phyloP scores from a whole-genome alignment of 1,284 basidiomycete genomes.

The Puccinia hordei region DNA sequence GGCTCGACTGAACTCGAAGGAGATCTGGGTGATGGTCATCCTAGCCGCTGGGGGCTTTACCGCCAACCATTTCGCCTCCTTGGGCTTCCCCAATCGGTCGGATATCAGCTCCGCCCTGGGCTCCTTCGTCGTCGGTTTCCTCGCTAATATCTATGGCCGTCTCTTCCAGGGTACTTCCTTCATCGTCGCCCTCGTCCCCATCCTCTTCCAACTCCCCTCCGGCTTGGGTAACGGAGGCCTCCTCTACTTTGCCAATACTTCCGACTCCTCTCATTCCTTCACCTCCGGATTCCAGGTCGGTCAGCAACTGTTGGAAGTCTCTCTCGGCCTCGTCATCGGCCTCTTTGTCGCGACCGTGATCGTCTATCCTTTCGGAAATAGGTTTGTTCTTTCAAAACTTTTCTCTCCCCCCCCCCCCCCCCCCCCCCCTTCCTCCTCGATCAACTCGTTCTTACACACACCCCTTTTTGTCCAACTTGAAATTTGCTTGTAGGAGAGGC shows the following conservation, averaged over 20 bases:
- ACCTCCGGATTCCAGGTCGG: conserved; percentile 35
- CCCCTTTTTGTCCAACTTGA: conserved; percentile 47
- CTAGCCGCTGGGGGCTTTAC: conserved; percentile 76
- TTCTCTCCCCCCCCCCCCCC: too few species aligned
- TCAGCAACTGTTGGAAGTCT: conserved; percentile 66
- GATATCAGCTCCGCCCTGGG: conserved; percentile 66
- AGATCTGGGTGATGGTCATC: conserved; percentile 69
- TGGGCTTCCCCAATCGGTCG: conserved; percentile 70
- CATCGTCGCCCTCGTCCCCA: conserved; percentile 69
- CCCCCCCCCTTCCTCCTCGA: neutral
- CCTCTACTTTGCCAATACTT: conserved; percentile 41
- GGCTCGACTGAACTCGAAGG: conserved; percentile 71
- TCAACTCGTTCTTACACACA: conserved; percentile 35
- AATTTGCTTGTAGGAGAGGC: conserved; percentile 52
- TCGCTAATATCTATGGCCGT: conserved; percentile 79
- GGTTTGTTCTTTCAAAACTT: conserved; percentile 13
- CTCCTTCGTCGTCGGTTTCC: conserved; percentile 76
- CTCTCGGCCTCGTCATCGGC: conserved; percentile 73
- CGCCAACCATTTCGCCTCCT: conserved; percentile 72
- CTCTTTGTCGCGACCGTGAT: conserved; percentile 64
- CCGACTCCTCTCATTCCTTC: conserved; percentile 37
- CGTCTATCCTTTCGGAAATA: conserved; percentile 62
- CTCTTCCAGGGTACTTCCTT: conserved; percentile 77
- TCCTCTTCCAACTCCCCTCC: conserved; percentile 34
- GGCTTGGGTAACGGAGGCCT: conserved; percentile 41